These are phyloP conservation scores for Cutaneotrichosporon curvatum DNA, from an alignment of 1,284 basidiomycete genomes.

Conservation along the genomic window DNA sequence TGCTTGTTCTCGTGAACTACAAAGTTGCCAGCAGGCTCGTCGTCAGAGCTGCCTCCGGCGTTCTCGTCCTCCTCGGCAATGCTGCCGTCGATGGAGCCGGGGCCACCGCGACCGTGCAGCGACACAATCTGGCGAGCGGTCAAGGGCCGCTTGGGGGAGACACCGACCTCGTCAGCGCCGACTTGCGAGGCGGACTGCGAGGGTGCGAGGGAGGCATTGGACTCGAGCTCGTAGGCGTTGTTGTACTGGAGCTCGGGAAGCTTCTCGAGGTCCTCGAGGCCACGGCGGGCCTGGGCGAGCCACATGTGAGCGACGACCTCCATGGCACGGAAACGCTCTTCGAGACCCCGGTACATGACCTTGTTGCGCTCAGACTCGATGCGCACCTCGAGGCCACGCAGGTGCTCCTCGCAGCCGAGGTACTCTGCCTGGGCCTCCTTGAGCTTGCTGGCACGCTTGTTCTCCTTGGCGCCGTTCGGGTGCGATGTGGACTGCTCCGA, in stretches of 20 bases:
- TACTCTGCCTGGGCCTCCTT: conserved; percentile 46
- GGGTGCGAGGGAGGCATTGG: conserved; percentile 46
- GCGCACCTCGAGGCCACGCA: conserved; percentile 39
- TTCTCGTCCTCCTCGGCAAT: conserved; percentile 45
- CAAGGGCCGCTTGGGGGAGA: conserved; percentile 1
- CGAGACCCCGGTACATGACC: conserved; percentile 44
- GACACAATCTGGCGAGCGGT: conserved; percentile 4
- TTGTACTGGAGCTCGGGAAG: conserved; percentile 33
- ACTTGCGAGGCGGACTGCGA: conserved; percentile 46
- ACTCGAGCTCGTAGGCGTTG: conserved; percentile 44
- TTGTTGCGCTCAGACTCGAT: conserved; percentile 46
- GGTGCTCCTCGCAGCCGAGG: conserved; percentile 45
- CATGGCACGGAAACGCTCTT: conserved; percentile 45
- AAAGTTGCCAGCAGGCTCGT: conserved; percentile 28
- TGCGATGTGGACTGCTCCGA: conserved; percentile 25
- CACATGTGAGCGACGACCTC: conserved; percentile 46
- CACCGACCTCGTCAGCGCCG: conserved; percentile 30
- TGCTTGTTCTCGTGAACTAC: conserved; percentile 39
- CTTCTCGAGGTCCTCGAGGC: conserved; percentile 40
- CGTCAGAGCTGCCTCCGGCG: conserved; percentile 38
- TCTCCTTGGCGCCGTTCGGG: conserved; percentile 28
- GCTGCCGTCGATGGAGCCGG: conserved; percentile 38
- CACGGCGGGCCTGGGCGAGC: conserved; percentile 40
- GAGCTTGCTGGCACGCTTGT: conserved; percentile 40
- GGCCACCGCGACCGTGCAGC: conserved; percentile 7